Base-by-base conservation (phyloP, 805 yeast species). In the Metschnikowia noctiluminum region DNA sequence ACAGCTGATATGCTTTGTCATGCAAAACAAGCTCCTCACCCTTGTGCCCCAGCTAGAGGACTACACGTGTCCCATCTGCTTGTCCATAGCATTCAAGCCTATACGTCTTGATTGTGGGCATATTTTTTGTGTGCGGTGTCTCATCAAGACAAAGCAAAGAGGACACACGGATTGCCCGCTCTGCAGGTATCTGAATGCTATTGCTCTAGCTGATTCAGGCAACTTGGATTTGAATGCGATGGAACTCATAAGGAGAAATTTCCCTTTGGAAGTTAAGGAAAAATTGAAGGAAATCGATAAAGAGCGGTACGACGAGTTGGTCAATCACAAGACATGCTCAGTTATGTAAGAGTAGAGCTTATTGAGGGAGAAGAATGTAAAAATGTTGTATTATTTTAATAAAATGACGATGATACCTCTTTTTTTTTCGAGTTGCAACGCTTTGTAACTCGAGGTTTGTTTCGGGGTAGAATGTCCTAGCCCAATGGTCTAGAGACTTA, bases 41-140 rank as follows among this genome's bases (percentile, higher is more conserved):
- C 63, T 86, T 1, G 68, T 85, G 1, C 94, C 94, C 1, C 91
- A 85, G 61, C 65, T 87, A 5, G 91, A 86, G 42, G 92, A 87
- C 61, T 86, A 85, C 58, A 69, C 80, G 1, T 86, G 94, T 60
- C 89, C 91, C 1, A 80, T 86, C 9, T 86, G 94, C 61, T 77
- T 79, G 62, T 74, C 79, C 2, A 74, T 86, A 40, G 89, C 90
- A 0, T 86, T 76, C 66, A 84, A 85, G 57, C 94, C 94, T 2
- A 82, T 86, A 42, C 66, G 82, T 42, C 67, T 86, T 13, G 66
- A 64, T 9, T 86, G 94, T 62, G 76, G 76, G 1, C 94, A 86
- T 60, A 66, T 84, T 16, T 86, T 85, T 62, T 86, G 94, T 62
- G 81, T 86, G 3, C 66, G 91, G 42, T 86, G 94, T 57, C 63